Evolutionary conservation across 78 protist species (phyloP).

Genomic region (Dictyostelium discoideum): dicty_2.7 NC_007089.4:6124501-6125000

Average conservation of each 20-base stretch:
- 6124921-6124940: slow-evolving; percentile 92
- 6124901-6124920: slow-evolving; percentile 79
- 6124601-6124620: slow-evolving; percentile 94
- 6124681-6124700: slow-evolving; percentile 92
- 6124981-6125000: slow-evolving; percentile 88
- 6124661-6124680: slow-evolving; percentile 88
- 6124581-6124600: slow-evolving; percentile 90
- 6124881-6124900: neutral
- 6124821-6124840: neutral
- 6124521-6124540: slow-evolving; percentile 94
- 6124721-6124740: slow-evolving; percentile 84
- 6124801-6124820: slow-evolving; percentile 27
- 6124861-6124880: neutral
- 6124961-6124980: slow-evolving; percentile 95
- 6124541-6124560: slow-evolving; percentile 85
- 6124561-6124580: slow-evolving; percentile 88
- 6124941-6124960: slow-evolving; percentile 77
- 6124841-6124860: neutral
- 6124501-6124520: slow-evolving; percentile 94
- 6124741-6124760: slow-evolving; percentile 92
- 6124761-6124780: slow-evolving; percentile 87
- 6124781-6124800: slow-evolving; percentile 94
- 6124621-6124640: slow-evolving; percentile 91
- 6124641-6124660: slow-evolving; percentile 81
- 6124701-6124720: slow-evolving; percentile 97